Evolutionary conservation across 371 early-diverging fungal genomes (phyloP).

Genomic region (Conidiobolus incongruus): DNA sequence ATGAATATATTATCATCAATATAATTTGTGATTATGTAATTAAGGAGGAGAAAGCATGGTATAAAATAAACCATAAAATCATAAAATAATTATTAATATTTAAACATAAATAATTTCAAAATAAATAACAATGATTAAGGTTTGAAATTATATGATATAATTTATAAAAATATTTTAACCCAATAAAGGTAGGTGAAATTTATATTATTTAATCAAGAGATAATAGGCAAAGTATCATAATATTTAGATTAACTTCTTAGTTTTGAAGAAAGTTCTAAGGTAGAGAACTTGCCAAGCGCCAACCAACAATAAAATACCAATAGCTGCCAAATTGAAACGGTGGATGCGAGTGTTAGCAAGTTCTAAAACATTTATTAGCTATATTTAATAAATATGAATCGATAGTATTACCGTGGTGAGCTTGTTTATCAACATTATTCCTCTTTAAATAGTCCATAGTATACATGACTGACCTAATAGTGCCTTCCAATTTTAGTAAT

Average conservation of each 20-base stretch:
- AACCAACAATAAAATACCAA: conserved; percentile 1
- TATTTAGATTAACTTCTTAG: conserved; percentile 4
- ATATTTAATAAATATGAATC: background rate
- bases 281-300: conserved; percentile 3
- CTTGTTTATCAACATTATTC: conserved; percentile 1
- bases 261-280: conserved; percentile 1
- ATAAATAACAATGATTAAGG: too few relatives aligned
- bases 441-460: background rate
- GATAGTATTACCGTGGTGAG: conserved; percentile 1
- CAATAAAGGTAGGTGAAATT: too few relatives aligned
- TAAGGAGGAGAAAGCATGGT: too few relatives aligned
- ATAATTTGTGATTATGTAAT: too few relatives aligned
- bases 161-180: too few relatives aligned
- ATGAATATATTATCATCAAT: too few relatives aligned
- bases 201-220: too few relatives aligned
- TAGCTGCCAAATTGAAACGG: background rate
- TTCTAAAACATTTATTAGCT: background rate
- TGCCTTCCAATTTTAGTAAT: background rate
- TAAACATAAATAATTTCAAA: too few relatives aligned
- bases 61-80: too few relatives aligned
- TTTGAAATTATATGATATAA: too few relatives aligned
- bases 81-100: too few relatives aligned
- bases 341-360: background rate
- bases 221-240: too few relatives aligned
- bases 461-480: background rate